A percentile compares a stretch with the other conserved stretches of the same genome.
These are phyloP conservation scores for Leptosphaerulina australis DNA, from an alignment of 2,329 filamentous ascomycete species.

Conservation along the genomic window DNA sequence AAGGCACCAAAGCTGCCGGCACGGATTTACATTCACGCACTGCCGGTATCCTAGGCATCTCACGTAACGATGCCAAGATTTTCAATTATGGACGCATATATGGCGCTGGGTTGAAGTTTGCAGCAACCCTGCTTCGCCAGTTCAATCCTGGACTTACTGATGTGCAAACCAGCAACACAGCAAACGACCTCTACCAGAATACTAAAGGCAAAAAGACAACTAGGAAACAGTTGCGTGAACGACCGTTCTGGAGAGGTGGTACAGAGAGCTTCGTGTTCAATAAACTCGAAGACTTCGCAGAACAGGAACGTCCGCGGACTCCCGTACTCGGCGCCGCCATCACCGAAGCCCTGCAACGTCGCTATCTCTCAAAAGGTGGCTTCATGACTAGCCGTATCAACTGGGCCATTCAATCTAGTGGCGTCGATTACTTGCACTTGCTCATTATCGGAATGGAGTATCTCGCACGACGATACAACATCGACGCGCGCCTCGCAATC, in stretches of 20 bases:
- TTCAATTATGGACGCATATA: constrained; percentile 99
- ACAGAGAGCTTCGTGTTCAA: constrained; percentile 99
- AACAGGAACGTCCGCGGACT: constrained; percentile 88
- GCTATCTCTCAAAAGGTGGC: constrained; percentile 84
- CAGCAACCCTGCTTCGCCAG: constrained; percentile 84
- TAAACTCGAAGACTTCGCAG: constrained; percentile 94
- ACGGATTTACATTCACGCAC: constrained; percentile 96
- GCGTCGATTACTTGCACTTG: constrained; percentile 95
- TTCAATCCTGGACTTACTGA: constrained; percentile 90
- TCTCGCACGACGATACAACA: constrained; percentile 80
- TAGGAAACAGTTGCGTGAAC: constrained; percentile 72
- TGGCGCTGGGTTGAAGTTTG: constrained; percentile 94
- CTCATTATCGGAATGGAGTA: constrained; percentile 96
- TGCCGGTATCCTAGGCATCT: constrained; percentile 89
- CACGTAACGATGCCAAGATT: constrained; percentile 91
- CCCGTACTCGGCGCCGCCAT: constrained; percentile 94
- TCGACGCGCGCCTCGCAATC: constrained; percentile 83
- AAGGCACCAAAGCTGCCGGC: constrained; percentile 91
- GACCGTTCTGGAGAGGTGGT: constrained; percentile 90
- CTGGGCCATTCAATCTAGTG: constrained; percentile 97
- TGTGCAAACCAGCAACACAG: constrained; percentile 74
- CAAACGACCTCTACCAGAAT: constrained; percentile 79
- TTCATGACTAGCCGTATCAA: constrained; percentile 98
- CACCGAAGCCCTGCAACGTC: constrained; percentile 89
- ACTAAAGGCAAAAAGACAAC: constrained; percentile 91